phyloP scores from a whole-genome alignment of 306 rosid species.

The Pterocarpus santalinus region DNA sequence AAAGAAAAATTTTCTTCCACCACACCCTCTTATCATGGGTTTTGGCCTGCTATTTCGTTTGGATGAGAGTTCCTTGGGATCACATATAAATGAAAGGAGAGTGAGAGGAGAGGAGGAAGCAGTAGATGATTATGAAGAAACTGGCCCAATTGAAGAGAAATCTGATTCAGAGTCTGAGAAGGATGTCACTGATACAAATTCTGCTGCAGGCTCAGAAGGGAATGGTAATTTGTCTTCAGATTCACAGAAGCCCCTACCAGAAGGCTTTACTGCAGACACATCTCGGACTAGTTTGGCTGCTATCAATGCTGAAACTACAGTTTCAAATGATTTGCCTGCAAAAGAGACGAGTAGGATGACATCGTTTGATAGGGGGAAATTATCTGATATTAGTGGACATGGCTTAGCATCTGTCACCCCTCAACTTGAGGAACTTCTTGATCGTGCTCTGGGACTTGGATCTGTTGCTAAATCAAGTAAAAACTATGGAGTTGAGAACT shows the following conservation, averaged over 20 bases:
- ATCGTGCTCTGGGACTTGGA: constrained; percentile 94
- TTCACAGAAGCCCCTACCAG: constrained; percentile 41
- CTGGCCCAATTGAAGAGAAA: constrained; percentile 62
- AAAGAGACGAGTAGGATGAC: constrained; percentile 47
- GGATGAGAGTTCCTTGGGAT: constrained; percentile 98
- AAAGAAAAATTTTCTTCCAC: constrained; percentile 95
- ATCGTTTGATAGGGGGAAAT: constrained; percentile 53
- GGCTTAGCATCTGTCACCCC: constrained; percentile 66
- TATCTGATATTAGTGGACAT: constrained; percentile 51
- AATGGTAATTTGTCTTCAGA: constrained; percentile 50
- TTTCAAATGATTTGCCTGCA: constrained; percentile 49
- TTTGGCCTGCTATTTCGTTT: constrained; percentile 93
- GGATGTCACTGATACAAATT: constrained; percentile 55
- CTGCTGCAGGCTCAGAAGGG: constrained; percentile 52
- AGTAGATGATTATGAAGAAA: constrained; percentile 69
- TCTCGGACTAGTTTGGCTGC: constrained; percentile 48
- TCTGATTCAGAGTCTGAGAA: constrained; percentile 81
- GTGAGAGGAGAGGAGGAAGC: constrained; percentile 98
- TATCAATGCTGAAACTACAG: constrained; percentile 40
- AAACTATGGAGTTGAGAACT: constrained; percentile 58
- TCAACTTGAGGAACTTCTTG: constrained; percentile 93
- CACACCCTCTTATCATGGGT: constrained; percentile 98
- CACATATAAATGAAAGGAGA: constrained; percentile 97
- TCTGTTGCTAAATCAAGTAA: constrained; percentile 66
- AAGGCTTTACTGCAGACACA: constrained; percentile 46